Evolutionary conservation across 129 eudicot species (phyloP), one percentile per base, ranked within the genome.

Genomic region (Centaurea solstitialis): DNA sequence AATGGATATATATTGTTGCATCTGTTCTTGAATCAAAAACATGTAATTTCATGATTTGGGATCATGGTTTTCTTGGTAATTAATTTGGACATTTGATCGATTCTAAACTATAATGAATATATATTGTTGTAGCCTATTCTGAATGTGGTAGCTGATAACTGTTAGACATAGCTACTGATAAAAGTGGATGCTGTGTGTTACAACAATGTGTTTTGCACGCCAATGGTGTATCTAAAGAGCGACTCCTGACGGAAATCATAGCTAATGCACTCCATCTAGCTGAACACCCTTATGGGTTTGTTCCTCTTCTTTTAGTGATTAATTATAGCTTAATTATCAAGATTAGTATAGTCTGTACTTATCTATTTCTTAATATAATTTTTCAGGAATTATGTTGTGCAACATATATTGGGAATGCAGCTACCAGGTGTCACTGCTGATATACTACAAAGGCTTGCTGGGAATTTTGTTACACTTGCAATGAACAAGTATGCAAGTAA

Each of bases 361-460:
- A 7, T 15, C 9, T 43, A 3, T 68, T 70, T 53, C 3, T 76
- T 26, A 13, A 47, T 76, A 59, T 0, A 18, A 50, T 0, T 8
- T 80, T 76, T 53, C 86, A 93, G 98, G 86, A 93, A 91, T 35
- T 93, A 91, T 81, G 97, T 91, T n/a, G 98, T 93, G 80, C 97
- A 91, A 71, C 86, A 84, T 71, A 35, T 91, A 53, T 4, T 93
- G 21, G 90, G 87, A 15, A 76, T 86, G 72, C 38, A 68, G 13
- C 11, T 84, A 8, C 88, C 87, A 24, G 85, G 37, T 0, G 69
- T 72, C 6, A 87, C 90, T 0, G 41, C 41, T 9, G 83, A 64
- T 30, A 72, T 93, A 17, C 6, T 89, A 64, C 68, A 43, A 18
- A 83, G 73, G 17, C 86, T 93, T 28, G 38, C 74, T 30, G 94